Conservation (phyloP, 1,139 yeast species). For the Geotrichum candidum region DNA sequence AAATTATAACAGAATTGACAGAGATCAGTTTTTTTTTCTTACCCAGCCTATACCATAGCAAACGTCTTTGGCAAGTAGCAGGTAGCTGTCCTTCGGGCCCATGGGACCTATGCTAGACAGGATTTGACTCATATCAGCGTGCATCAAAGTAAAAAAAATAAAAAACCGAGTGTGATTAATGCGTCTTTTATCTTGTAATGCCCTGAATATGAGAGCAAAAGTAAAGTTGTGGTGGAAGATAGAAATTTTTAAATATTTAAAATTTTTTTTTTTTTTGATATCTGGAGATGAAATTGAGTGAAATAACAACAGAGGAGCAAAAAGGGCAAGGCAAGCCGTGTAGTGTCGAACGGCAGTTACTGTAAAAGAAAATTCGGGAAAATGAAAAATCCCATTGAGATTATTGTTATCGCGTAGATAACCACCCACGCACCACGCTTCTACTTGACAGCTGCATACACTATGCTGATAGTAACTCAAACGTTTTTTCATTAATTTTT, state of each 20-base stretch:
- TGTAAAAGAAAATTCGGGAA: no score
- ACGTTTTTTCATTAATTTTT: no score
- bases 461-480: not conserved
- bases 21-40: not conserved
- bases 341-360: no score
- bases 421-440: not conserved
- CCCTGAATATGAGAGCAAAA: not conserved
- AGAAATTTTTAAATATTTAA: no score
- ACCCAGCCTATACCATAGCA: constrained; percentile 3
- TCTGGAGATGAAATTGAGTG: no score
- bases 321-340: no score
- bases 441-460: not conserved
- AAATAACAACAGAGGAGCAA: no score
- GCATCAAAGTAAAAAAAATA: not conserved
- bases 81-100: not conserved
- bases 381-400: not conserved
- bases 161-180: not conserved
- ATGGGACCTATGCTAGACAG: not conserved
- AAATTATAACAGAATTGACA: not conserved
- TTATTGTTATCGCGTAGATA: not conserved
- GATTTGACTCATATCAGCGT: not conserved
- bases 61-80: not conserved
- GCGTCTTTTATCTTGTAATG: not conserved
- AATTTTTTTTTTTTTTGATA: no score
- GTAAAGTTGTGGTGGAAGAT: not conserved